Evolutionary conservation across 352 stramenopile species (phyloP).

Genomic region (Phytopythium aichiense): DNA sequence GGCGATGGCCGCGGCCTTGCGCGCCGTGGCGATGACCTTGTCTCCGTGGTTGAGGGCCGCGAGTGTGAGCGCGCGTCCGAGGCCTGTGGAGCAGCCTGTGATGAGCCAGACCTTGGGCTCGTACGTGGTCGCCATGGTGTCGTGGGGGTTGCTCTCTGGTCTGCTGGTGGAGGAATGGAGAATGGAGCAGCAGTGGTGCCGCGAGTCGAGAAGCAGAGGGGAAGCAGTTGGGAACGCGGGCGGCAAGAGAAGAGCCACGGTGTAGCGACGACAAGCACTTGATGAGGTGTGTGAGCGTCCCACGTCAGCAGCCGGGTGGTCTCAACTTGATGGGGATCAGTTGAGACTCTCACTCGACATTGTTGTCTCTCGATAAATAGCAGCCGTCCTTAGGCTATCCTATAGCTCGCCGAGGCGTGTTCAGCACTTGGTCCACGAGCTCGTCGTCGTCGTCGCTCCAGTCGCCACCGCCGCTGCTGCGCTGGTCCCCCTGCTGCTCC

Average conservation of each 20-base stretch:
- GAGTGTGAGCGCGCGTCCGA: slow-evolving; percentile 20
- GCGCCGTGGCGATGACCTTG: slow-evolving; percentile 15
- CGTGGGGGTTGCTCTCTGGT: background rate
- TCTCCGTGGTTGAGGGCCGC: slow-evolving; percentile 11
- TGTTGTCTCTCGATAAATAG: too few relatives aligned
- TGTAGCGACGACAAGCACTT: too few relatives aligned
- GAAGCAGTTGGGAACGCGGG: background rate
- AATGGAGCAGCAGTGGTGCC: background rate
- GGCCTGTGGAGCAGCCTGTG: slow-evolving; percentile 34
- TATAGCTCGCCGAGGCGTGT: background rate
- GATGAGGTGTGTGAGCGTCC: too few relatives aligned
- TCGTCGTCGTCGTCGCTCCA: background rate
- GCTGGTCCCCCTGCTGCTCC: background rate
- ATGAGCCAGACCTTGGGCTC: slow-evolving; percentile 32
- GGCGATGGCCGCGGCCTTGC: slow-evolving; percentile 6
- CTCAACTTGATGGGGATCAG: too few relatives aligned
- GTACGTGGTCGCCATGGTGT: background rate
- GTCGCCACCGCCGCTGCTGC: background rate
- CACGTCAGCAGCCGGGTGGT: too few relatives aligned
- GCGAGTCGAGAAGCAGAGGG: background rate
- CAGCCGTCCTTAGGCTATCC: too few relatives aligned
- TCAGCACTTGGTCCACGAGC: background rate
- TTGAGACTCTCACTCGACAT: too few relatives aligned
- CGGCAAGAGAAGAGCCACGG: background rate
- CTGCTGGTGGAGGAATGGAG: too few relatives aligned